Base-by-base conservation (phyloP, 2,329 filamentous ascomycete genomes). In the Coniella lustricola region DNA sequence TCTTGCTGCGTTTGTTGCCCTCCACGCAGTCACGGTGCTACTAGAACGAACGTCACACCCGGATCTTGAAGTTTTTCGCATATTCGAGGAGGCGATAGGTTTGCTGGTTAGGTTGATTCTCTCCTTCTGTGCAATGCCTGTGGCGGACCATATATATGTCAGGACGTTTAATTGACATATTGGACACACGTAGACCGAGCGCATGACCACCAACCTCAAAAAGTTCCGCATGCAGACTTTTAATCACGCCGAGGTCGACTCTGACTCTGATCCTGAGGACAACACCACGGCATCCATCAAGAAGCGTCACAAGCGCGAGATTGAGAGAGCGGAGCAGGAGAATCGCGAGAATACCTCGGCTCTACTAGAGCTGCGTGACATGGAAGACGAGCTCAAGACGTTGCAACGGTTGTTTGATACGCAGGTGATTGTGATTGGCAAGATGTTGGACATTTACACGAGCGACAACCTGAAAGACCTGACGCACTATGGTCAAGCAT, bases 41-140 rank as follows among this genome's bases (percentile, higher is more conserved):
- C 66, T 84, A 0, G 79, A 84, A 21, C 67, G 75, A 21, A 72
- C 77, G 0, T 75, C 77, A 0, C 77, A 84, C 55, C 76, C 75
- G 0, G 77, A 84, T 40, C 64, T 84, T 0, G 78, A 84, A 50
- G 70, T 84, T 0, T 81, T 84, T 50, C 73, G 79, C 2, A 79
- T 84, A 1, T 84, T 84, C 40, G 79, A 83, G 55, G 81, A 84
- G 52, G 81, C 79, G 4, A 79, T 84, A 29, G 81, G 79, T 12
- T 75, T 82, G 18, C 57, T 84, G 53, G 79, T 82, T 60, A 39
- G 67, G 50, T 10, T 0, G 8, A 7, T 9, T 7, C 3, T 9
- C 2, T 17, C 17, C 33, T 10, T 22, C 38, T n/a, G n/a, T n/a
- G n/a, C n/a, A n/a, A n/a, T n/a, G n/a, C n/a, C n/a, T n/a, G n/a